These are phyloP conservation scores for Austroboletus niveus DNA, from an alignment of 1,284 basidiomycete genomes.

Conservation along the genomic window DNA sequence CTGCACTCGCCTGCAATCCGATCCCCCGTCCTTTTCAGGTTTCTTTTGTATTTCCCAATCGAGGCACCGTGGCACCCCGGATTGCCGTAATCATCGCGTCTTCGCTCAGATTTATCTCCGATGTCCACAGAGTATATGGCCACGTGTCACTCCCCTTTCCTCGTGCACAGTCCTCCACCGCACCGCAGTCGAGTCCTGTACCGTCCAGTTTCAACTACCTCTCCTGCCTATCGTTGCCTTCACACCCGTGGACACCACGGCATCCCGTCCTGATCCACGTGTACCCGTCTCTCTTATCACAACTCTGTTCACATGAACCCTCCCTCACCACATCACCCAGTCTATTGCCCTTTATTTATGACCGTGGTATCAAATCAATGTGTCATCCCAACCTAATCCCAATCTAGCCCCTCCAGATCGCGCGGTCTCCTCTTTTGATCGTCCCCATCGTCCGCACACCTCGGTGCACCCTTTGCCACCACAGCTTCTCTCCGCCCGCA, in stretches of 20 bases:
- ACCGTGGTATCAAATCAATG: slow-evolving; percentile 18
- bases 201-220: not conserved
- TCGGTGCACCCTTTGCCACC: slow-evolving; percentile 5
- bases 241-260: slow-evolving; percentile 28
- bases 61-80: slow-evolving; percentile 30
- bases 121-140: slow-evolving; percentile 12
- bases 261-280: slow-evolving; percentile 15
- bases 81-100: slow-evolving; percentile 28
- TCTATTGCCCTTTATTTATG: slow-evolving; percentile 14
- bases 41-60: slow-evolving; percentile 20
- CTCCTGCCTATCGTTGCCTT: slow-evolving; percentile 2
- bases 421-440: slow-evolving; percentile 19
- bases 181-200: slow-evolving; percentile 26
- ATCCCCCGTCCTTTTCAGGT: slow-evolving; percentile 20
- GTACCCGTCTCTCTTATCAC: slow-evolving; percentile 16
- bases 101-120: slow-evolving; percentile 31
- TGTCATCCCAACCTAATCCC: slow-evolving; percentile 19
- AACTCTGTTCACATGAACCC: slow-evolving; percentile 22
- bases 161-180: slow-evolving; percentile 18
- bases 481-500: not conserved
- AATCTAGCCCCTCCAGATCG: slow-evolving; percentile 25
- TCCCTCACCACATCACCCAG: slow-evolving; percentile 13
- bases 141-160: slow-evolving; percentile 26
- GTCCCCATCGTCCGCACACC: slow-evolving; percentile 22
- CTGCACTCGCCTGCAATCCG: slow-evolving; percentile 9